A percentile compares a stretch with the other conserved stretches of the same genome.
Evolutionary conservation across 148 eudicot genomes (phyloP).

Genomic region (Diospyros lotus): DNA sequence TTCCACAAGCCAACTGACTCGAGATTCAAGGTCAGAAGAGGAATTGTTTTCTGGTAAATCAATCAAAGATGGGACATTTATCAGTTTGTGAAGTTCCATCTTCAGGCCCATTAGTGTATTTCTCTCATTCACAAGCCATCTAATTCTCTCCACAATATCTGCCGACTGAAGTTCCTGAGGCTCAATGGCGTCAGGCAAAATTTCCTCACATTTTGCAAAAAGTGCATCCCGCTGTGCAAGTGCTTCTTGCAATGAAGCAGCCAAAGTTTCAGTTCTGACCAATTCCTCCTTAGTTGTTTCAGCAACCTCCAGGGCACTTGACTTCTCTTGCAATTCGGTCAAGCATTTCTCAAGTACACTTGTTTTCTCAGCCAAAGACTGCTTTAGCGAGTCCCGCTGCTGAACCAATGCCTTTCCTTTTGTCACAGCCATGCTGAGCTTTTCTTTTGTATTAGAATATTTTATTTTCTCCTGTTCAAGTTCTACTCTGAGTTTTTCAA

Average conservation of each 20-base stretch:
- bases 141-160: conserved; percentile 53
- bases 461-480: conserved; percentile 80
- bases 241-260: conserved; percentile 57
- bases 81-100: conserved; percentile 39
- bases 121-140: conserved; percentile 67
- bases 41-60: conserved; percentile 58
- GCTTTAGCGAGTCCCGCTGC: conserved; percentile 85
- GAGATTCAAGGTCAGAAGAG: conserved; percentile 58
- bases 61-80: conserved; percentile 44
- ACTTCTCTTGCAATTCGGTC: conserved; percentile 59
- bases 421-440: conserved; percentile 93
- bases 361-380: conserved; percentile 65
- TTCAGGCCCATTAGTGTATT: conserved; percentile 48
- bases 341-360: conserved; percentile 59
- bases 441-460: conserved; percentile 81
- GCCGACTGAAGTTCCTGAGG: conserved; percentile 40
- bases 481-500: conserved; percentile 61
- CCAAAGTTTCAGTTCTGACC: conserved; percentile 43
- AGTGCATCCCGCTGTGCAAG: conserved; percentile 53
- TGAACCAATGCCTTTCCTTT: conserved; percentile 97
- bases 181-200: conserved; percentile 37
- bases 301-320: conserved; percentile 64
- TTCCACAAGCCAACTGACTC: conserved; percentile 58
- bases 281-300: conserved; percentile 58
- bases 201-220: conserved; percentile 55